These are phyloP conservation scores for Stachybotrys chartarum DNA, from an alignment of 2,329 filamentous ascomycete genomes.

Conservation along the genomic window DNA sequence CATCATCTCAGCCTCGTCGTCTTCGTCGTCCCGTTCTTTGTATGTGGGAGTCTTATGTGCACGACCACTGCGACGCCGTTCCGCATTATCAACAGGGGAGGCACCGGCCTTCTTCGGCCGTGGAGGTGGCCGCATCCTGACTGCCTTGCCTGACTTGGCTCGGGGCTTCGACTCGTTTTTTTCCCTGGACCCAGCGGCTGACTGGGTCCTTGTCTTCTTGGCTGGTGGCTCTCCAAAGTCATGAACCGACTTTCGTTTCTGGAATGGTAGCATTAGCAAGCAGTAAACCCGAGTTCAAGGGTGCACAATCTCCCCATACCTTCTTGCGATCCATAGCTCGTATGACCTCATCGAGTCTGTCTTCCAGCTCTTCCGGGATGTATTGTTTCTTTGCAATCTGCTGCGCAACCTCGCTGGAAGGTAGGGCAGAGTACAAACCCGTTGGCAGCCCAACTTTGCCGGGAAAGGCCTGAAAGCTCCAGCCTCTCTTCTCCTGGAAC, in stretches of 20 bases:
- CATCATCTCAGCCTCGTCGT: constrained; percentile 56
- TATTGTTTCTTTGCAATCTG: constrained; percentile 82
- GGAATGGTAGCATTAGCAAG: constrained; percentile 14
- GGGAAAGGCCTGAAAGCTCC: constrained; percentile 78
- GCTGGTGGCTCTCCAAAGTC: constrained; percentile 38
- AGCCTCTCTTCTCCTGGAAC: constrained; percentile 80
- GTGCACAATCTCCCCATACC: constrained; percentile 28
- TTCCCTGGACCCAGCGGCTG: constrained; percentile 27
- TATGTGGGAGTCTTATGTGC: constrained; percentile 40
- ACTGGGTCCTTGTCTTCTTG: constrained; percentile 29
- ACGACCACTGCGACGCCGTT: constrained; percentile 52
- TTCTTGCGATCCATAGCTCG: constrained; percentile 66
- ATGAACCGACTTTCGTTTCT: constrained; percentile 52
- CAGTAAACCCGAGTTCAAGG: neutral
- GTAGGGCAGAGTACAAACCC: constrained; percentile 68
- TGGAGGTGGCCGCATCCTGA: constrained; percentile 22
- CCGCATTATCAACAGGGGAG: constrained; percentile 25
- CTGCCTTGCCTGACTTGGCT: constrained; percentile 16
- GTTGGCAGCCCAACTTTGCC: constrained; percentile 74
- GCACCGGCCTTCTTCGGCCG: constrained; percentile 19
- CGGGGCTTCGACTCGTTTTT: constrained; percentile 25
- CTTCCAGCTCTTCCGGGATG: constrained; percentile 68
- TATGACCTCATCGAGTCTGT: constrained; percentile 64
- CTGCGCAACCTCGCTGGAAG: constrained; percentile 71
- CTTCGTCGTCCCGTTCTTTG: constrained; percentile 48